phyloP scores from a whole-genome alignment of 2,329 filamentous ascomycete species.

The Cladosporium oxysporum region DNA sequence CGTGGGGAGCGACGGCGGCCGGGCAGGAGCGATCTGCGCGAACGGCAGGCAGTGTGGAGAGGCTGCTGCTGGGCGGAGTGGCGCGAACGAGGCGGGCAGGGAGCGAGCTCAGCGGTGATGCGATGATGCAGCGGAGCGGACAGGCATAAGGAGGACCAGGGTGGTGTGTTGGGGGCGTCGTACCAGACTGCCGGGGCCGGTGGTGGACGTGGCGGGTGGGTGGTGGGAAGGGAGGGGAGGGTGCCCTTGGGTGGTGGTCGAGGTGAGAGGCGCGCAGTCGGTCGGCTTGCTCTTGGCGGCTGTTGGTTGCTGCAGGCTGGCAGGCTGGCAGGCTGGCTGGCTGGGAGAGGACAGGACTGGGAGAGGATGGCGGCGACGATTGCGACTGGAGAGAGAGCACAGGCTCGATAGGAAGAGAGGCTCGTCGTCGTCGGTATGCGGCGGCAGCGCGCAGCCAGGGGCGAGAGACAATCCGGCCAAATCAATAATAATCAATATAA shows the following conservation, averaged over 20 bases:
- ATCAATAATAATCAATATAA: not conserved
- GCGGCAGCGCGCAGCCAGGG: not conserved
- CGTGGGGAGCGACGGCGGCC: constrained; percentile 11
- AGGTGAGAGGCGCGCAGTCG: not conserved
- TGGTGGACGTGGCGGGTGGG: not conserved
- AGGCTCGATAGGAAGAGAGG: not conserved
- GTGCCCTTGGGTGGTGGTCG: not conserved
- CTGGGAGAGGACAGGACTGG: not conserved
- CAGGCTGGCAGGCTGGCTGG: not conserved
- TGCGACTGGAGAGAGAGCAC: not conserved
- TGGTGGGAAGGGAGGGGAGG: not conserved
- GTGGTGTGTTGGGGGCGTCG: not conserved
- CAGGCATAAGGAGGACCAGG: not conserved
- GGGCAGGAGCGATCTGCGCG: constrained; percentile 5
- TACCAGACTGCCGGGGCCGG: constrained; percentile 8
- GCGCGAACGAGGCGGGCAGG: not conserved
- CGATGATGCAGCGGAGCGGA: not conserved
- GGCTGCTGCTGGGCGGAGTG: not conserved
- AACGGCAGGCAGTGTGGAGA: constrained; percentile 1
- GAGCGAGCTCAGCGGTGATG: not conserved
- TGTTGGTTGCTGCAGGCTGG: not conserved
- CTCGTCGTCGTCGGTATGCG: not conserved
- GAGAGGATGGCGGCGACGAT: not conserved
- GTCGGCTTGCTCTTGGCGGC: constrained; percentile 1
- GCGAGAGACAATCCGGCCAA: not conserved